These are phyloP conservation scores for Circinella umbellata DNA, from an alignment of 371 early-diverging fungal species.

Conservation along the genomic window DNA sequence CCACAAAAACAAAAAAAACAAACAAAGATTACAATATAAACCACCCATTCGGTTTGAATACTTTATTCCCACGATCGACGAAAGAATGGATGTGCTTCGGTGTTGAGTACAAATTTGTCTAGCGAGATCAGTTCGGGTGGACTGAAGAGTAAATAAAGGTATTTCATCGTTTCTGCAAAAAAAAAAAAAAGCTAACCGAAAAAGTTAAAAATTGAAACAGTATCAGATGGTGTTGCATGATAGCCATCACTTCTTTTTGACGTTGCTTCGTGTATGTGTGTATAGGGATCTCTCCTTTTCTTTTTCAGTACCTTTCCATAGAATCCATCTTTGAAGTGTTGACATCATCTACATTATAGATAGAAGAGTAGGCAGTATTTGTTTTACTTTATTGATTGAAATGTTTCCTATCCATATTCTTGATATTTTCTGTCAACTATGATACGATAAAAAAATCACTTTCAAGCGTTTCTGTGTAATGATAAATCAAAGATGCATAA, in stretches of 20 bases:
- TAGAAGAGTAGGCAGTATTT: constrained; percentile 63
- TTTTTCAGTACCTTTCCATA: constrained; percentile 45
- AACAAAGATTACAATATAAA: not conserved
- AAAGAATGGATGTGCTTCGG: constrained; percentile 74
- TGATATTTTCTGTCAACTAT: constrained; percentile 78
- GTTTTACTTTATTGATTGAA: constrained; percentile 69
- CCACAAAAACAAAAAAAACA: not conserved
- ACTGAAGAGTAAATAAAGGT: constrained; percentile 79
- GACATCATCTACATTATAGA: constrained; percentile 58
- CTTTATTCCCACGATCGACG: constrained; percentile 19
- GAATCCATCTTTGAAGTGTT: constrained; percentile 44
- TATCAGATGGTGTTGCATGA: not conserved
- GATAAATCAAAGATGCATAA: constrained; percentile 23
- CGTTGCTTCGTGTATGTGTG: too few relatives aligned
- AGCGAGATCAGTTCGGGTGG: constrained; percentile 66
- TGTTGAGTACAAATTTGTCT: constrained; percentile 77
- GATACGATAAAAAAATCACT: constrained; percentile 75
- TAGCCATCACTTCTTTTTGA: too few relatives aligned
- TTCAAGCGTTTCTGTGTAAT: constrained; percentile 70
- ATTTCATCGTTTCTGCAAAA: constrained; percentile 89
- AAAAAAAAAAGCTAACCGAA: constrained; percentile 63
- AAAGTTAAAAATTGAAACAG: not conserved
- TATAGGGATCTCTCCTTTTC: not conserved
- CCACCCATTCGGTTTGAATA: constrained; percentile 10
- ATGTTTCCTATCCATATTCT: constrained; percentile 78